Conservation (phyloP, 179 eudicot genomes). For the Actinidia polygama region DNA sequence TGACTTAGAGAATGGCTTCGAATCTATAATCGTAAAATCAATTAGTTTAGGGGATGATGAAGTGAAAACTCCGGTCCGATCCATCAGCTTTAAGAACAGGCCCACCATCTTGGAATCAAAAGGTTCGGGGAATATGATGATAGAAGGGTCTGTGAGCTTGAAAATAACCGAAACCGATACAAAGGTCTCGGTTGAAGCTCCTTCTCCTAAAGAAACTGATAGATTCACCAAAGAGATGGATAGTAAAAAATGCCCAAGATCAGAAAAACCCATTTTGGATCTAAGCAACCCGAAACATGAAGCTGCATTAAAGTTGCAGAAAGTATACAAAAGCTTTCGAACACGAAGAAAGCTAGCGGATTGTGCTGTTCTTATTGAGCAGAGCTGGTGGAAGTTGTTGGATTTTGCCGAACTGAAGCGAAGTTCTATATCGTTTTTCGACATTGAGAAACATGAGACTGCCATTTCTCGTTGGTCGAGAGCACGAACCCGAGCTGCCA, state of each 20-base stretch:
- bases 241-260: constrained; percentile 27
- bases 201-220: neutral
- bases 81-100: constrained; percentile 49
- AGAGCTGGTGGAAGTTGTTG: constrained; percentile 94
- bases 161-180: constrained; percentile 35
- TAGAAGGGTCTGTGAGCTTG: constrained; percentile 60
- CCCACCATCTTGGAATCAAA: constrained; percentile 42
- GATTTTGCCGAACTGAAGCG: constrained; percentile 92
- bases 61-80: constrained; percentile 42
- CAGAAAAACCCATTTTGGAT: constrained; percentile 30
- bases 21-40: constrained; percentile 53
- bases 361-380: constrained; percentile 94
- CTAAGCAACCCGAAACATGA: constrained; percentile 65
- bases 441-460: constrained; percentile 83
- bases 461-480: constrained; percentile 96
- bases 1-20: constrained; percentile 58
- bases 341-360: constrained; percentile 94
- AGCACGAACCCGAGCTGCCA: constrained; percentile 95
- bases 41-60: constrained; percentile 41
- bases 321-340: constrained; percentile 92
- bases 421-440: constrained; percentile 89
- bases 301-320: constrained; percentile 90
- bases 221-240: constrained; percentile 1
- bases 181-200: constrained; percentile 30
- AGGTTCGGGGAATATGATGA: constrained; percentile 39